Evolutionary conservation across 495 filamentous ascomycete genomes (phyloP), one percentile per base, ranked within the genome.

Genomic region (Penicillium fimorum): DNA sequence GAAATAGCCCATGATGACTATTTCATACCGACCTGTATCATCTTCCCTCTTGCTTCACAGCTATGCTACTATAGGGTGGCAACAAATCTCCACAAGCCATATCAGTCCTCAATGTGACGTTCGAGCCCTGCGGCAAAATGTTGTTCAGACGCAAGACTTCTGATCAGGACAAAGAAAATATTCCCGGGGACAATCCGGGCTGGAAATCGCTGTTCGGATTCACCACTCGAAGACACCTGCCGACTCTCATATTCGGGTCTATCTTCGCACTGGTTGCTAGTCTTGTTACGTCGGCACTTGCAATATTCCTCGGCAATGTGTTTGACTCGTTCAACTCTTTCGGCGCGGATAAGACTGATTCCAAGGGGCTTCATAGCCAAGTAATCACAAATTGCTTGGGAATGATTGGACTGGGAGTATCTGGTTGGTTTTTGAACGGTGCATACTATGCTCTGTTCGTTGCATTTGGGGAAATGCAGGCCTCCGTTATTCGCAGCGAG

Each of bases 401-500:
- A 25, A 70, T 96, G 51, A 67, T 79, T 10, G 76, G 71, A 1
- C 61, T 97, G 0, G 91, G 87, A 8, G 67, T 71, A 4, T 76
- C 66, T 2, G 82, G 79, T 35, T 92, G 88, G 83, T 22, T 93
- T 5, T 66, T 87, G 38, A 84, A 87, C 59, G 80, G 79, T 9
- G 59, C 76, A 45, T 90, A 88, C 60, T 85, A 87, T 60, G 76
- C 79, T 12, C 57, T 78, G 4, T 96, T 92, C 84, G 69, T 92
- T 41, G 62, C 81, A 0, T 92, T 90, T 63, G 89, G 91, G 25
- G 93, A 96, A 69, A 65, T 92, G 9, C 91, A 96, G 58, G 90
- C 85, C 4, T 83, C 79, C 38, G 77, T 69, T 20, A 85, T 83
- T 22, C 82, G 90, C 25, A 73, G 78, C 29, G 75, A 65, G 25